These are phyloP conservation scores for Teunomyces funiuensis DNA, from an alignment of 805 yeast genomes.

Conservation along the genomic window DNA sequence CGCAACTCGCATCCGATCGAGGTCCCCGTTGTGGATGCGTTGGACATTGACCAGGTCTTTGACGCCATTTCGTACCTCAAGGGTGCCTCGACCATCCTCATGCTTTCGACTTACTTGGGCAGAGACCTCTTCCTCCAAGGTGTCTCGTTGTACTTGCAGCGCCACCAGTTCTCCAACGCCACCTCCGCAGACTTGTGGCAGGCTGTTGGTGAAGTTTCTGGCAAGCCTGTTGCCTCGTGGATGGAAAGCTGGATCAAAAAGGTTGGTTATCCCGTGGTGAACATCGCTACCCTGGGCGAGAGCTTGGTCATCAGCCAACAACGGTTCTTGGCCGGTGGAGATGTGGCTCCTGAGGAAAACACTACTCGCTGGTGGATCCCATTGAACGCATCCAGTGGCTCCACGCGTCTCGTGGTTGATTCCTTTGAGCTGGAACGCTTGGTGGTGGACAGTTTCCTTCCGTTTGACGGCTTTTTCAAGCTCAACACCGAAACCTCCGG, in stretches of 20 bases:
- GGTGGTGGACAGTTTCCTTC: constrained; percentile 22
- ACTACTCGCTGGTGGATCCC: constrained; percentile 61
- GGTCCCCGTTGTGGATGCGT: constrained; percentile 76
- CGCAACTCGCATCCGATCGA: constrained; percentile 76
- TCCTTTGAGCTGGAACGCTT: constrained; percentile 24
- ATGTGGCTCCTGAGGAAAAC: constrained; percentile 57
- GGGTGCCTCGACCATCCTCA: constrained; percentile 76
- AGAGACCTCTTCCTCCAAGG: constrained; percentile 69
- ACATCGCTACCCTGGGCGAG: constrained; percentile 42
- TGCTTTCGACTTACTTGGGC: constrained; percentile 73
- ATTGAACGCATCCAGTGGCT: constrained; percentile 30
- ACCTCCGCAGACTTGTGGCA: constrained; percentile 73
- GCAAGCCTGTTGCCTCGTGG: constrained; percentile 54
- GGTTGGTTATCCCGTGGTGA: constrained; percentile 71
- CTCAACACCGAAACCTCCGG: constrained; percentile 52
- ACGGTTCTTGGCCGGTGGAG: constrained; percentile 65
- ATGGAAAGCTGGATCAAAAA: constrained; percentile 74
- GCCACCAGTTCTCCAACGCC: constrained; percentile 67
- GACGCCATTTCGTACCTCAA: constrained; percentile 80
- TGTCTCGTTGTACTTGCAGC: constrained; percentile 65
- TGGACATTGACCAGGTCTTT: constrained; percentile 78
- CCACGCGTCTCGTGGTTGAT: constrained; percentile 13
- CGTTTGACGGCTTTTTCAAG: constrained; percentile 35
- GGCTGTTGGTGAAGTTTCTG: constrained; percentile 61
- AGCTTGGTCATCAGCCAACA: constrained; percentile 50